Conservation (phyloP, 2,329 filamentous ascomycete species). For the Zymoseptoria crescenta region DNA sequence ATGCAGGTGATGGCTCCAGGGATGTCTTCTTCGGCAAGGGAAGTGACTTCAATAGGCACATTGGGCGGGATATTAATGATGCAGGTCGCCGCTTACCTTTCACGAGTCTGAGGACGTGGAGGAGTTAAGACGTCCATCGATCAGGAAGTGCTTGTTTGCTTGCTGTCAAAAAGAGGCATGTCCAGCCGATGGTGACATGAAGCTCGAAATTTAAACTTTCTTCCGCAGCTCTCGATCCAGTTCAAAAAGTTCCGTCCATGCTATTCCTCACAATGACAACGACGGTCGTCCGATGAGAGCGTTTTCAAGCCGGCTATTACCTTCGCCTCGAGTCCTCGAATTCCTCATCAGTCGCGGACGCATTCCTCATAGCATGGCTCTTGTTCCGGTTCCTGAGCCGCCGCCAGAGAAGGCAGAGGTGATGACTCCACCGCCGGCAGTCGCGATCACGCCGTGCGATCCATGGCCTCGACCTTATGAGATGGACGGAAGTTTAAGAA, state of each 20-base stretch:
- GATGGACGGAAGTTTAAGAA: slow-evolving; percentile 59
- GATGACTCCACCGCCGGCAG: slow-evolving; percentile 40
- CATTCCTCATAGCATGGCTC: slow-evolving; percentile 21
- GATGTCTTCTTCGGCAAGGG: slow-evolving; percentile 52
- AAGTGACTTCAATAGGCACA: slow-evolving; percentile 45
- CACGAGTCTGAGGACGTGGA: too few relatives aligned
- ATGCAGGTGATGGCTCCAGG: slow-evolving; percentile 57
- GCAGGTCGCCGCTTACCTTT: too few relatives aligned
- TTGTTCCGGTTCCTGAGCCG: slow-evolving; percentile 20
- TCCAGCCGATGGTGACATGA: background rate
- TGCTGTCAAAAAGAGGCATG: background rate
- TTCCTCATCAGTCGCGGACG: slow-evolving; percentile 43
- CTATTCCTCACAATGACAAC: background rate
- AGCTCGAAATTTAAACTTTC: background rate
- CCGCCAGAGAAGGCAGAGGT: slow-evolving; percentile 27
- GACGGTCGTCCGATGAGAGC: slow-evolving; percentile 6
- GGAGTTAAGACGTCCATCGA: too few relatives aligned
- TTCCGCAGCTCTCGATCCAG: background rate
- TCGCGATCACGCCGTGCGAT: slow-evolving; percentile 47
- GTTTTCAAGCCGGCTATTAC: slow-evolving; percentile 15
- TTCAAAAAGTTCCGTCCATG: background rate
- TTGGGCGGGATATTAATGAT: background rate
- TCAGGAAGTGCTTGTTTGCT: too few relatives aligned
- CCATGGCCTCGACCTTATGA: slow-evolving; percentile 67
- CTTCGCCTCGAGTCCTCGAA: slow-evolving; percentile 45